Evolutionary conservation across 257 asterid genomes (phyloP), one percentile per base, ranked within the genome.

Genomic region (Nicotiana obtusifolia): DNA sequence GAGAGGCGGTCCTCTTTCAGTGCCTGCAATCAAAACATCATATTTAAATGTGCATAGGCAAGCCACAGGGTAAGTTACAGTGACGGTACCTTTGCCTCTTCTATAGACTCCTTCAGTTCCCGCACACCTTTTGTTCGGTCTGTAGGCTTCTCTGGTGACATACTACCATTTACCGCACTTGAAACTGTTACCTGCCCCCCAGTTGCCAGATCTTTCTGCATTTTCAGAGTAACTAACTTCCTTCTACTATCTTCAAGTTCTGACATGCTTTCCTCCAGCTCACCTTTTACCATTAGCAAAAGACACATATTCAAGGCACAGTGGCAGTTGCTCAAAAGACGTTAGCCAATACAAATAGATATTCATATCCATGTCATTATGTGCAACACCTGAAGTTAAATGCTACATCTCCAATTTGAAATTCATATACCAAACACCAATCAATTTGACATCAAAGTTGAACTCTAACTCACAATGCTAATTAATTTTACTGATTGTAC

Each of bases 171-270:
- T 78, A 83, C 86, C 28, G 86, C 85, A 88, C 89, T 85, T 60
- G 95, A 85, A 82, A 90, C 89, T 11, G 94, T 94, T 76, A 86
- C 88, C n/a, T 89, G 94, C 86, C 86, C 86, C 75, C 90, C 93
- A 82, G 96, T 87, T 67, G 88, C 86, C 69, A 89, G 95, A 75
- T 88, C 97, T 81, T 91, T 95, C 86, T 95, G 99, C 98, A 95
- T 91, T 90, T 86, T 91, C 89, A 93, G 81, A 86, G 86, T 93
- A 66, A 91, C 89, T 54, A 95, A 87, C 84, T 94, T 95, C 86
- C 98, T 92, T 89, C 97, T 91, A 87, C 95, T 94, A 88, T 94
- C 97, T 89, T 95, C 99, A 80, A 94, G 95, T 87, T 91, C 99
- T 19, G 90, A 86, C 94, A 94, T 87, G 89, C 89, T 91, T 82